Percentiles rank a stretch among this genome's conserved stretches.
phyloP scores from a whole-genome alignment of 75 land plant species.

The Ceratopteris richardii region DNA sequence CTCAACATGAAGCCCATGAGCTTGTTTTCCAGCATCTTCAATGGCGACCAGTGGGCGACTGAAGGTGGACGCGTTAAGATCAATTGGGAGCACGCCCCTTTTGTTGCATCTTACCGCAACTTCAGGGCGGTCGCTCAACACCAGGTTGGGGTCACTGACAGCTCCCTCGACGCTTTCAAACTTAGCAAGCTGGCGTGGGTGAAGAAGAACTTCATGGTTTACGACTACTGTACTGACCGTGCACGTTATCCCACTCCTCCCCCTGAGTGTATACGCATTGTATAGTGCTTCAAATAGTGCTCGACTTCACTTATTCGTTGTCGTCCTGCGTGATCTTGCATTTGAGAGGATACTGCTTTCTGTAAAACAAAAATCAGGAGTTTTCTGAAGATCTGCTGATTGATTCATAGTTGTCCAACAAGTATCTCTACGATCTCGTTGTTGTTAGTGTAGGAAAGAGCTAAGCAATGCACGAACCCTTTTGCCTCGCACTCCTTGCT shows the following conservation, averaged over 20 bases:
- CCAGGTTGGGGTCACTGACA: background rate
- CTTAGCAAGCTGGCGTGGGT: constrained; percentile 6
- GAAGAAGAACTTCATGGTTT: constrained; percentile 3
- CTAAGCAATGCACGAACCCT: too few relatives aligned
- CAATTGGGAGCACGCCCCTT: constrained; percentile 19
- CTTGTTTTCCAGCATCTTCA: constrained; percentile 11
- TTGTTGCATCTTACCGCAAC: constrained; percentile 12
- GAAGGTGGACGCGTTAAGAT: constrained; percentile 12
- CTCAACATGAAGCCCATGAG: constrained; percentile 15
- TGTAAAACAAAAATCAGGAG: too few relatives aligned
- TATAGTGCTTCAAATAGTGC: background rate
- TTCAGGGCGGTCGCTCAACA: constrained; percentile 6
- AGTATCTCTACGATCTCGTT: too few relatives aligned
- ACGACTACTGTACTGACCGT: constrained; percentile 19
- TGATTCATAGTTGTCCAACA: too few relatives aligned
- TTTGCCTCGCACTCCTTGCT: too few relatives aligned
- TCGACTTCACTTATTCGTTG: too few relatives aligned
- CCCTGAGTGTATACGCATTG: constrained; percentile 9
- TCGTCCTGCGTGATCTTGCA: too few relatives aligned
- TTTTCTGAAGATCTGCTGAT: too few relatives aligned
- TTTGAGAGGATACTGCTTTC: too few relatives aligned
- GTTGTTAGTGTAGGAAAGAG: too few relatives aligned
- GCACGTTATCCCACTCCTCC: constrained; percentile 11
- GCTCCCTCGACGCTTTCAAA: background rate
- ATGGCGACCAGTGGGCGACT: constrained; percentile 16